phyloP scores from a whole-genome alignment of 2,329 filamentous ascomycete genomes.

The Hypoxylon sp. region DNA sequence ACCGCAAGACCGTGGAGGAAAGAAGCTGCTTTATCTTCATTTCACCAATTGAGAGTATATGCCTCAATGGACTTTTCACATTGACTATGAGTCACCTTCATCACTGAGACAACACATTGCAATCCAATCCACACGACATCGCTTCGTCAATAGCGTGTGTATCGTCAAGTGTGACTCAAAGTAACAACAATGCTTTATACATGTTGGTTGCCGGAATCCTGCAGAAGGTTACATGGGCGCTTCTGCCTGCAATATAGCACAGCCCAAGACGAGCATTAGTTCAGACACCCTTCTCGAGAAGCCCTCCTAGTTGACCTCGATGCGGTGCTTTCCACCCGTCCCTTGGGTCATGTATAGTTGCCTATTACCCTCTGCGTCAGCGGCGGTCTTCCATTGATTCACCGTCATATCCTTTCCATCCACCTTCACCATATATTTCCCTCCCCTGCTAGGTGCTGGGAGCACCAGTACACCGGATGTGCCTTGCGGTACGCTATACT shows the following conservation, averaged over 20 bases:
- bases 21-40: neutral
- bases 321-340: conserved; percentile 36
- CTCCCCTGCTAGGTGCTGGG: conserved; percentile 31
- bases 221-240: conserved; percentile 14
- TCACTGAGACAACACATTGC: conserved; percentile 1
- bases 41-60: neutral
- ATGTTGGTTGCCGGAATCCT: conserved; percentile 1
- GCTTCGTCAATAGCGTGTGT: conserved; percentile 5
- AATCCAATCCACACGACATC: conserved; percentile 1
- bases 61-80: neutral
- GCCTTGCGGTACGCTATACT: conserved; percentile 48
- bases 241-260: conserved; percentile 22
- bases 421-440: conserved; percentile 37
- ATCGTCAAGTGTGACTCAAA: conserved; percentile 10
- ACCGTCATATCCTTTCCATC: conserved; percentile 40
- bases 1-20: neutral
- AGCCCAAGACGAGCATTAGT: conserved; percentile 5
- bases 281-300: neutral
- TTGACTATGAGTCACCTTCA: conserved; percentile 28
- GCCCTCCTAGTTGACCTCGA: conserved; percentile 36
- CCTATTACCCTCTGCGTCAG: conserved; percentile 23
- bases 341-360: conserved; percentile 26
- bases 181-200: conserved; percentile 18
- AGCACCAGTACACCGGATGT: conserved; percentile 49
- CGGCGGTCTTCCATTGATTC: conserved; percentile 4